A percentile compares a stretch with the other conserved stretches of the same genome.
These are phyloP conservation scores for Phytophthora pisi DNA, from an alignment of 352 stramenopile species.

Conservation along the genomic window DNA sequence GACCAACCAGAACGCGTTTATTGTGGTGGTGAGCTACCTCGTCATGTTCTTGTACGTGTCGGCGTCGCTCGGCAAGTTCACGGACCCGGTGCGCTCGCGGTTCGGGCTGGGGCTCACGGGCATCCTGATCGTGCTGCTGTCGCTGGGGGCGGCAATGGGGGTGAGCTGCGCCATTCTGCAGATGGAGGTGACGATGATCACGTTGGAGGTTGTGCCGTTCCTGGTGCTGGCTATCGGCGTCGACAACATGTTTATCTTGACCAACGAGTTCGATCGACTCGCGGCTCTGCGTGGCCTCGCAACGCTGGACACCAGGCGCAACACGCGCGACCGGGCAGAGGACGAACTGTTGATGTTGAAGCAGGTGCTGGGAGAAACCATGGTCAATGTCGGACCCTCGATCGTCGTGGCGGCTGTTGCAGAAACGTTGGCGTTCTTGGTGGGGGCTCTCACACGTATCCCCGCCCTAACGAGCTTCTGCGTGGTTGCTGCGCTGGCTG, in stretches of 20 bases:
- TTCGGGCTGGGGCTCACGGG: constrained; percentile 83
- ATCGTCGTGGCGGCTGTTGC: constrained; percentile 87
- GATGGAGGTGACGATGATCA: constrained; percentile 92
- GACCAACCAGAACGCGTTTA: constrained; percentile 88
- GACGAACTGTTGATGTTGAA: constrained; percentile 54
- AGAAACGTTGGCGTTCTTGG: constrained; percentile 82
- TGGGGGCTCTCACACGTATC: constrained; percentile 86
- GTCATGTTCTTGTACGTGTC: constrained; percentile 93
- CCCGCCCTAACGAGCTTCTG: constrained; percentile 89
- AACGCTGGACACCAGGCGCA: constrained; percentile 33
- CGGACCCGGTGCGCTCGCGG: constrained; percentile 71
- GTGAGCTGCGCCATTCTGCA: constrained; percentile 65
- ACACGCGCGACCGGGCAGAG: constrained; percentile 36
- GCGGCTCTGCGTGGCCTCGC: constrained; percentile 47
- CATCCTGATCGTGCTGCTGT: constrained; percentile 86
- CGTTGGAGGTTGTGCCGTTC: constrained; percentile 91
- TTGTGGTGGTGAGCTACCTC: constrained; percentile 87
- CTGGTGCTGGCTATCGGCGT: constrained; percentile 92
- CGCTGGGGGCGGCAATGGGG: constrained; percentile 76
- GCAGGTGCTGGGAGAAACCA: constrained; percentile 75
- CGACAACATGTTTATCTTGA: constrained; percentile 94
- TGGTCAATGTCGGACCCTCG: constrained; percentile 84
- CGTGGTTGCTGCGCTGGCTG: constrained; percentile 81
- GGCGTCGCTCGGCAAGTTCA: constrained; percentile 77
- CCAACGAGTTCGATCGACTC: constrained; percentile 86